Evolutionary conservation across 179 eudicot genomes (phyloP).

Genomic region (Beta lomatogona): DNA sequence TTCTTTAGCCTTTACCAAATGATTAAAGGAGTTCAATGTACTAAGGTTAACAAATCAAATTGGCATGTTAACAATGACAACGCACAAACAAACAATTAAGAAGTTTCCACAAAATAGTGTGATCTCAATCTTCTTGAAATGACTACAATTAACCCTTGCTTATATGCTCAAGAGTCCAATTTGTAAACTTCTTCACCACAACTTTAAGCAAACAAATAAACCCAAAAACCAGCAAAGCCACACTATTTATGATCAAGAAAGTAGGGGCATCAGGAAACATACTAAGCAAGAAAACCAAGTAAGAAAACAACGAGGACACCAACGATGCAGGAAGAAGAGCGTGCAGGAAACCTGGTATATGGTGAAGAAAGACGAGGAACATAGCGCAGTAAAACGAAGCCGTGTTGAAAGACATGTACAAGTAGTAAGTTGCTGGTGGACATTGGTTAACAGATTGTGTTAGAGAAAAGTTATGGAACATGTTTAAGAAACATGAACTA

Average conservation of each 20-base stretch:
- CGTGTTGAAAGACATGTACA: slow-evolving; percentile 15
- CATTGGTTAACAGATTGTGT: slow-evolving; percentile 1
- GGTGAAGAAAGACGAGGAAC: slow-evolving; percentile 15
- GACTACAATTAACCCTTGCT: background rate
- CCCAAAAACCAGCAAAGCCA: slow-evolving; percentile 11
- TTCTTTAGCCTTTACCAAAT: too few relatives aligned
- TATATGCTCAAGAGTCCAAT: background rate
- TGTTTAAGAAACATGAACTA: background rate
- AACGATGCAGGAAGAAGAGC: slow-evolving; percentile 12
- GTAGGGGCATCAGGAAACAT: background rate
- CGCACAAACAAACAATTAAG: too few relatives aligned
- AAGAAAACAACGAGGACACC: background rate
- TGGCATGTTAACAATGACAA: too few relatives aligned
- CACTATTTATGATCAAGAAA: slow-evolving; percentile 6
- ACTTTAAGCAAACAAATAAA: background rate
- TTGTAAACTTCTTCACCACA: background rate
- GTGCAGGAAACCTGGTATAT: slow-evolving; percentile 11
- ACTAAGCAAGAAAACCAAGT: background rate
- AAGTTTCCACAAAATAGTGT: too few relatives aligned
- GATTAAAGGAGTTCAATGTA: too few relatives aligned
- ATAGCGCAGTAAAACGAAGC: slow-evolving; percentile 10
- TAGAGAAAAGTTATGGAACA: background rate
- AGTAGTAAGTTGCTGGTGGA: slow-evolving; percentile 1
- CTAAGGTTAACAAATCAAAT: too few relatives aligned
- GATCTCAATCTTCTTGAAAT: too few relatives aligned